phyloP scores from a whole-genome alignment of 495 filamentous ascomycete genomes.

The Hypoxylon cercidicola region DNA sequence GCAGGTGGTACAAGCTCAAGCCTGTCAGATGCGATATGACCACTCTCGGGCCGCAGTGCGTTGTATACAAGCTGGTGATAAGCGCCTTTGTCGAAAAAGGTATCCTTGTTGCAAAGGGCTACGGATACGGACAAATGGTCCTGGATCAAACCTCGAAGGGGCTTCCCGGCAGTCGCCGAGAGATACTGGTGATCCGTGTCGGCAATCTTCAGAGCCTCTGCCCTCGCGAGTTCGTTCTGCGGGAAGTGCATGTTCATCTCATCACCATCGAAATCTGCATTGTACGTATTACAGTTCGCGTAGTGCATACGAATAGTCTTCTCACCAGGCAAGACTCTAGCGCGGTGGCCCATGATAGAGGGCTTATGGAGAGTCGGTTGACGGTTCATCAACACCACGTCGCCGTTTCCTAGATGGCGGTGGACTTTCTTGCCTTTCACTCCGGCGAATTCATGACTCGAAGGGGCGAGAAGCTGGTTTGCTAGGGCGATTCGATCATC shows the following conservation, averaged over 20 bases:
- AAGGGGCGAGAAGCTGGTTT: constrained; percentile 92
- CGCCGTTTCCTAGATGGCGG: constrained; percentile 93
- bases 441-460: constrained; percentile 76
- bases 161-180: constrained; percentile 91
- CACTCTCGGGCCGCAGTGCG: constrained; percentile 87
- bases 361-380: constrained; percentile 99
- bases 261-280: constrained; percentile 99
- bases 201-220: constrained; percentile 90
- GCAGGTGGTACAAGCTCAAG: constrained; percentile 84
- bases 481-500: constrained; percentile 88
- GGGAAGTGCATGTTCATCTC: constrained; percentile 99
- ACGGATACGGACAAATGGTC: constrained; percentile 97
- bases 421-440: constrained; percentile 95
- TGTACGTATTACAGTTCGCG: constrained; percentile 99
- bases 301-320: constrained; percentile 99
- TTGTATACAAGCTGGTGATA: constrained; percentile 94
- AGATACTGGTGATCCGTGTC: constrained; percentile 98
- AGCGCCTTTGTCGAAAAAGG: constrained; percentile 87
- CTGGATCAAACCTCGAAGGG: constrained; percentile 95
- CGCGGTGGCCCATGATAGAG: constrained; percentile 99
- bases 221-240: constrained; percentile 92
- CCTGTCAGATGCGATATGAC: constrained; percentile 74
- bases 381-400: constrained; percentile 98
- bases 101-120: constrained; percentile 88
- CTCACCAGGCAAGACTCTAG: constrained; percentile 89